These are phyloP conservation scores for Solanum bulbocastanum DNA, from an alignment of 257 asterid genomes.

Conservation along the genomic window DNA sequence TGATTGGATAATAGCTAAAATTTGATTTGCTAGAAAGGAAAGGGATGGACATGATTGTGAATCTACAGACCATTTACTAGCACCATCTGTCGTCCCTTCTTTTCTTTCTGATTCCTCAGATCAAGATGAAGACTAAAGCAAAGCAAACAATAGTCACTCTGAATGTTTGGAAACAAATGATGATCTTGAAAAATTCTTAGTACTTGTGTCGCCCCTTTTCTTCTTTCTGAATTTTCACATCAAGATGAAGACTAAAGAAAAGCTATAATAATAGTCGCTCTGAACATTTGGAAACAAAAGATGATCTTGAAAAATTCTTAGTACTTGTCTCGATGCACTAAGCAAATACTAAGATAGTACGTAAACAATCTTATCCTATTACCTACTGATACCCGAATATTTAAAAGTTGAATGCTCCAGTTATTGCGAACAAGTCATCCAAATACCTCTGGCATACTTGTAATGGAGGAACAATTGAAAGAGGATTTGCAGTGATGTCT, in stretches of 20 bases:
- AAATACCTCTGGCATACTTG: neutral
- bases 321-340: neutral
- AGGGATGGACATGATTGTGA: neutral
- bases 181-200: neutral
- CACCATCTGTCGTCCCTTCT: neutral
- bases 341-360: neutral
- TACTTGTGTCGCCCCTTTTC: neutral
- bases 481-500: neutral
- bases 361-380: neutral
- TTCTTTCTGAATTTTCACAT: neutral
- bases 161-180: neutral
- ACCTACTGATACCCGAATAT: neutral
- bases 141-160: neutral
- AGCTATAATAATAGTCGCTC: neutral
- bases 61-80: neutral
- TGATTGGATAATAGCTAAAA: neutral
- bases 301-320: neutral
- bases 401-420: neutral
- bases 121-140: neutral
- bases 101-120: neutral
- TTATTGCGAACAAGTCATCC: neutral
- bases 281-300: neutral
- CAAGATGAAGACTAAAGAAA: neutral
- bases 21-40: neutral
- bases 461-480: neutral